These are phyloP conservation scores for Blastobotrys persicus DNA, from an alignment of 1,139 yeast species.

Conservation along the genomic window DNA sequence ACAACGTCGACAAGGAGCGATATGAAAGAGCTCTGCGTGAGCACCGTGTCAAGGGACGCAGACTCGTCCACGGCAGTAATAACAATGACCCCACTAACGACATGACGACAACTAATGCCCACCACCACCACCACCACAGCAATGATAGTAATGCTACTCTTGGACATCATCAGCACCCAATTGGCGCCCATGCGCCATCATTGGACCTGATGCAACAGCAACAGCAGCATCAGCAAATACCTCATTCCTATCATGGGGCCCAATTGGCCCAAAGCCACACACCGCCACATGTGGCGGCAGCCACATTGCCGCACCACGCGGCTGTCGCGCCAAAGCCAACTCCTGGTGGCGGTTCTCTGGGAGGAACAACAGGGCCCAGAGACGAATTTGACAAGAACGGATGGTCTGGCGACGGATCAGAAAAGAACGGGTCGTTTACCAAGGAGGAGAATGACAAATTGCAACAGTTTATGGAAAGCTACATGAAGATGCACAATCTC, in stretches of 20 bases:
- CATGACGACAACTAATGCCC: not conserved
- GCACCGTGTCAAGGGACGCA: not conserved
- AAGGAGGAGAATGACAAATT: slow-evolving; percentile 66
- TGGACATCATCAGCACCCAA: not conserved
- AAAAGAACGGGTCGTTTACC: slow-evolving; percentile 50
- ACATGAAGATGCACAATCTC: slow-evolving; percentile 59
- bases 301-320: not conserved
- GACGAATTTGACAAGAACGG: slow-evolving; percentile 12
- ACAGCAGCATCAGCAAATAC: slow-evolving; percentile 9
- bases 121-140: not conserved
- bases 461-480: slow-evolving; percentile 67
- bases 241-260: not conserved
- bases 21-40: not conserved
- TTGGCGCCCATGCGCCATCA: not conserved
- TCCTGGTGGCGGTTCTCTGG: not conserved
- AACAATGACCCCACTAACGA: not conserved
- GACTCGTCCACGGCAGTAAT: not conserved
- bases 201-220: slow-evolving; percentile 10
- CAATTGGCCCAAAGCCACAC: slow-evolving; percentile 1
- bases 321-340: not conserved
- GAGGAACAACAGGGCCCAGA: not conserved
- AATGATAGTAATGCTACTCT: too few relatives aligned
- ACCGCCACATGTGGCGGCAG: not conserved
- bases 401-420: slow-evolving; percentile 34
- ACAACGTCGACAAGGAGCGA: not conserved